Base-by-base conservation (phyloP, 441 rosid genomes). In the Adansonia grandidieri region DNA sequence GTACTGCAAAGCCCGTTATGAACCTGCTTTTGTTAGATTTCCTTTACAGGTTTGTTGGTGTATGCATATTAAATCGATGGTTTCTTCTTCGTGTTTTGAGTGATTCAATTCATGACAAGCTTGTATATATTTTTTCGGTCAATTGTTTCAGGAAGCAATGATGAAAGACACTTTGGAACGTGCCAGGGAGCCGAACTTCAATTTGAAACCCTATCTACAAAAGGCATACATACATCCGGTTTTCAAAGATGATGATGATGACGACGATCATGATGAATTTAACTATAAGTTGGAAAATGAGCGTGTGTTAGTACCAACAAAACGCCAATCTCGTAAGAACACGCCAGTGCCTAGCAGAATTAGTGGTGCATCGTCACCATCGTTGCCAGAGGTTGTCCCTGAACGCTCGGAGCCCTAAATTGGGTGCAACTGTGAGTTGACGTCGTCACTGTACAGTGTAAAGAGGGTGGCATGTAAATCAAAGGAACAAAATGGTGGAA, bases 81-180 rank as follows among this genome's bases (percentile, higher is more conserved):
- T 57, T 56, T 61, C 40, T 19, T 54, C 13, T 32, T 32, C 9
- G 2, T 65, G 13, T 40, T 42, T 65, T 40, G 9, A 15, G 17
- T 15, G 13, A 15, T n/a, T 56, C 45, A 63, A 32, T 32, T 32
- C 37, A 32, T 32, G 37, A 32, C 37, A 51, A 20, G 57, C 40
- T 50, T 48, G 48, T 19, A 32, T 32, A 0, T 28, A 22, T 15
- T 22, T 22, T 51, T 10, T 51, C 42, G 1, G 6, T 20, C 19
- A 44, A 48, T 9, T 62, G 62, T 86, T 86, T 79, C 88, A 93
- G 99, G 99, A 96, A 78, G 99, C 99, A 47, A 90, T 87, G 98
- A 92, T 88, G 96, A 96, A 92, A 80, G 99, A 94, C 79, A 92
- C 97, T 1, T 81, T 94, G 71, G 98, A 96, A 71, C 90, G 83